These are phyloP conservation scores for Colletotrichum orchidophilum DNA, from an alignment of 2,329 filamentous ascomycete species.

Conservation along the genomic window DNA sequence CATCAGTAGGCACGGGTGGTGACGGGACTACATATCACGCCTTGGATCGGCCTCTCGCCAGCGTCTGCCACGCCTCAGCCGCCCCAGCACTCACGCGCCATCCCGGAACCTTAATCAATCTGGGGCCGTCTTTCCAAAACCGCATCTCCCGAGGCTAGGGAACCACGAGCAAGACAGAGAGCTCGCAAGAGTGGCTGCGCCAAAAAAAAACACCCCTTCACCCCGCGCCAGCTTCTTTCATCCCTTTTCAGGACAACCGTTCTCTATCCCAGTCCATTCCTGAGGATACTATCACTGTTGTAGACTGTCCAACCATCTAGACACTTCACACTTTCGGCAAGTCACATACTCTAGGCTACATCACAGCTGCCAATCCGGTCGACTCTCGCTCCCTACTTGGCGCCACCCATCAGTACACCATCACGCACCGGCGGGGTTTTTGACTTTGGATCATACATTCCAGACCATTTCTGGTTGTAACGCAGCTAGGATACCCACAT, in stretches of 20 bases:
- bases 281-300: not conserved
- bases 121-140: slow-evolving; percentile 21
- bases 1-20: slow-evolving; percentile 13
- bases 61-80: slow-evolving; percentile 27
- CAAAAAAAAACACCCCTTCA: slow-evolving; percentile 16
- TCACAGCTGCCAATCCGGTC: not conserved
- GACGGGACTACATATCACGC: slow-evolving; percentile 13
- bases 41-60: slow-evolving; percentile 19
- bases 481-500: slow-evolving; percentile 12
- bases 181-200: slow-evolving; percentile 13
- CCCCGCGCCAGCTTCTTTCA: slow-evolving; percentile 26
- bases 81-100: slow-evolving; percentile 25
- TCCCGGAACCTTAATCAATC: slow-evolving; percentile 32
- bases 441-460: slow-evolving; percentile 3
- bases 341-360: not conserved
- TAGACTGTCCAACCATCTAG: not conserved
- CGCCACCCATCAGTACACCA: not conserved
- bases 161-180: slow-evolving; percentile 21
- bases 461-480: slow-evolving; percentile 4
- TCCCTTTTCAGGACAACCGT: slow-evolving; percentile 15
- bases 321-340: not conserved
- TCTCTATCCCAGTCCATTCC: slow-evolving; percentile 4
- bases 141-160: slow-evolving; percentile 23
- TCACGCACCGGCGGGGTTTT: not conserved
- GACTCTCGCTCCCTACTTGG: not conserved